Conservation (phyloP, 1,284 basidiomycete species). For the Puccinia polysora region DNA sequence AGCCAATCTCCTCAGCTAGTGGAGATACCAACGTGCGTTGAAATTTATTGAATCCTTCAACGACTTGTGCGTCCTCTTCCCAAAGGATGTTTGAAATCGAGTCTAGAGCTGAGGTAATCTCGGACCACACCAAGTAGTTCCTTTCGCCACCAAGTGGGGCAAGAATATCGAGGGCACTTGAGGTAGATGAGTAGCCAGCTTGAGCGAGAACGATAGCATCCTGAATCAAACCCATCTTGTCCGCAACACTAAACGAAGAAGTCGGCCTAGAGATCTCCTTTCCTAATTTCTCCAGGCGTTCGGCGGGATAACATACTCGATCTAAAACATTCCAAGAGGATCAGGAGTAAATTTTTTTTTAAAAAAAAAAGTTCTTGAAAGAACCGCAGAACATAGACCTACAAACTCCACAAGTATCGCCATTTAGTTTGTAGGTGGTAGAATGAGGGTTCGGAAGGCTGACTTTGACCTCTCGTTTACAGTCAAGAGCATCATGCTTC, state of each 20-base stretch:
- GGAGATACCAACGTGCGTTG: constrained; percentile 18
- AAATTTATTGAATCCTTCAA: constrained; percentile 36
- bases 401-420: constrained; percentile 84
- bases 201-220: constrained; percentile 75
- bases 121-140: constrained; percentile 45
- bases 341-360: constrained; percentile 38
- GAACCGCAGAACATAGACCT: constrained; percentile 51
- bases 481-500: constrained; percentile 66
- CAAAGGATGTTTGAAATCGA: constrained; percentile 33
- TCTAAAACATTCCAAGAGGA: constrained; percentile 56
- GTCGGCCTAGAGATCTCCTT: constrained; percentile 66
- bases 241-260: constrained; percentile 70
- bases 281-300: constrained; percentile 73
- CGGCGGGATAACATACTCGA: constrained; percentile 79
- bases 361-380: constrained; percentile 43
- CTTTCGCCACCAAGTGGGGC: constrained; percentile 50
- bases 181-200: constrained; percentile 71
- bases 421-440: constrained; percentile 79
- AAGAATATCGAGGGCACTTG: constrained; percentile 69
- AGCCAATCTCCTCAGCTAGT: constrained; percentile 36
- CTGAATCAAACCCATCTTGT: constrained; percentile 78
- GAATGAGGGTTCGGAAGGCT: constrained; percentile 61
- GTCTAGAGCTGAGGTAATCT: constrained; percentile 23
- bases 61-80: constrained; percentile 27
- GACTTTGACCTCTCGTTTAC: constrained; percentile 66